phyloP scores from a whole-genome alignment of 1,284 basidiomycete genomes.

The Athelia psychrophila region DNA sequence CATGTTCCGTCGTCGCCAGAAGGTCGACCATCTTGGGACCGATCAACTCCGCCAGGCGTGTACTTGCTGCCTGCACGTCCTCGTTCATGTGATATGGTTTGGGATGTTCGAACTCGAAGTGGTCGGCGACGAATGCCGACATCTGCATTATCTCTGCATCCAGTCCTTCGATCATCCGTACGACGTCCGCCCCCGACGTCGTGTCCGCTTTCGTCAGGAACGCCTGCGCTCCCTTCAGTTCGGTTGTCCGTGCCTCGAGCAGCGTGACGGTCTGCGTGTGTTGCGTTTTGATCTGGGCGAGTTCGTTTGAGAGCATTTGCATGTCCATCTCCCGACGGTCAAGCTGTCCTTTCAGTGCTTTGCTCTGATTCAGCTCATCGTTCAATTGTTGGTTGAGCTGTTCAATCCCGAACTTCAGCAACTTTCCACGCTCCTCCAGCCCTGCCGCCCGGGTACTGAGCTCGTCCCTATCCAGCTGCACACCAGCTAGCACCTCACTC shows the following conservation, averaged over 20 bases:
- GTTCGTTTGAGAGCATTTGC: background rate
- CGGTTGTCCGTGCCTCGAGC: conserved; percentile 27
- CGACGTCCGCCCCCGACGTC: conserved; percentile 29
- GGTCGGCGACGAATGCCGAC: conserved; percentile 31
- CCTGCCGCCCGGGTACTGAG: background rate
- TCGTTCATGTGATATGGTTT: conserved; percentile 6
- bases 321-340: background rate
- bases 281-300: background rate
- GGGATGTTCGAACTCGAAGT: conserved; percentile 16
- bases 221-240: conserved; percentile 33
- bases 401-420: background rate
- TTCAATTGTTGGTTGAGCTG: background rate
- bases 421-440: background rate
- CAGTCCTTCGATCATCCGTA: conserved; percentile 26
- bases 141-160: conserved; percentile 32
- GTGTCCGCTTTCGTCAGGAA: conserved; percentile 28
- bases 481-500: background rate
- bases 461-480: background rate
- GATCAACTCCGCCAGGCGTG: conserved; percentile 5
- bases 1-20: conserved; percentile 23
- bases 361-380: background rate
- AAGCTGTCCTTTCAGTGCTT: background rate
- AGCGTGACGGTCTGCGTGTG: conserved; percentile 10
- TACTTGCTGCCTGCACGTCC: background rate
- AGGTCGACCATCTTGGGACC: conserved; percentile 22